These are phyloP conservation scores for Talaromyces sp. DNA, from an alignment of 2,329 filamentous ascomycete species.

Conservation along the genomic window DNA sequence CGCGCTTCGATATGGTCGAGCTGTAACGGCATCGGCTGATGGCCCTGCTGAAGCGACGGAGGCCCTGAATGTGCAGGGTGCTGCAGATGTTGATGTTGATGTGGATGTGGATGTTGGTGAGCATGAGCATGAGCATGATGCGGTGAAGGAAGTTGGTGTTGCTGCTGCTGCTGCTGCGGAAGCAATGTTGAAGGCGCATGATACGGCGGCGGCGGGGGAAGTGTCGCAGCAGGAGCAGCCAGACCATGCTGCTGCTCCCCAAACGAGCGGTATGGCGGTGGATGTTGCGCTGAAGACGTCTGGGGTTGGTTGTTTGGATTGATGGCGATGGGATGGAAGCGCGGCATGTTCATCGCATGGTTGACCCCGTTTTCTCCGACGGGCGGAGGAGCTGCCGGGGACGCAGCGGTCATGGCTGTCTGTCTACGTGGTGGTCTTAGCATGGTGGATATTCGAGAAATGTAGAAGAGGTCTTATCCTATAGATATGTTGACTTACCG, in stretches of 20 bases:
- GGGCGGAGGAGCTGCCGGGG: conserved; percentile 30
- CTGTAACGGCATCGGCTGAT: conserved; percentile 19
- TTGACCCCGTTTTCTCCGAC: conserved; percentile 30
- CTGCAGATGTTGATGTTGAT: conserved; percentile 29
- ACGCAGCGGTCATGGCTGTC: conserved; percentile 30
- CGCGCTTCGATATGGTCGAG: conserved; percentile 37
- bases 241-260: conserved; percentile 9
- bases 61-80: conserved; percentile 25
- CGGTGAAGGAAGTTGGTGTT: conserved; percentile 1
- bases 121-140: conserved; percentile 3
- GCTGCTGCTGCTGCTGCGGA: conserved; percentile 3
- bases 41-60: conserved; percentile 14
- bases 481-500: no score
- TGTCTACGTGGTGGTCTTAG: not conserved
- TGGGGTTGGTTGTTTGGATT: conserved; percentile 32
- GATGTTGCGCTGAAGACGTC: conserved; percentile 19
- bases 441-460: not conserved
- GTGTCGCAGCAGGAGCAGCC: not conserved
- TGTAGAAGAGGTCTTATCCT: not conserved
- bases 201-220: conserved; percentile 7
- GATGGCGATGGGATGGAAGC: conserved; percentile 39
- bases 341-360: conserved; percentile 27
- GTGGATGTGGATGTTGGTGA: conserved; percentile 10
- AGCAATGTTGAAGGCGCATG: conserved; percentile 2
- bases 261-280: conserved; percentile 20